Evolutionary conservation across 257 asterid genomes (phyloP).

Genomic region (Parsonsia alboflavescens): DNA sequence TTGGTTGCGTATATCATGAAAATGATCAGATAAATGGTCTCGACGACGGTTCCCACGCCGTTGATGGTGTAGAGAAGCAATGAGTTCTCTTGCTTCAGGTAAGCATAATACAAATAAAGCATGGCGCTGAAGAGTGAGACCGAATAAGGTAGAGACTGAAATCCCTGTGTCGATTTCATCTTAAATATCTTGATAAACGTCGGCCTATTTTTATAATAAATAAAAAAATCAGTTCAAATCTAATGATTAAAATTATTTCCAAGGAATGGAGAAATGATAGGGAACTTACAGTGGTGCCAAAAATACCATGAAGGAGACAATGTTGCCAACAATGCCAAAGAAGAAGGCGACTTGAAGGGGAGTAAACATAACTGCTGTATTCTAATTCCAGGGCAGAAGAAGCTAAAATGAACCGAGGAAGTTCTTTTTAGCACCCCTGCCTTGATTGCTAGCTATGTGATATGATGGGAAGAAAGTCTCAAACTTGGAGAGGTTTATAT

Average conservation of each 20-base stretch:
- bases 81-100: conserved; percentile 47
- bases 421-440: conserved; percentile 25
- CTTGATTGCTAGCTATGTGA: too few relatives aligned
- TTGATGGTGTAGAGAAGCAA: conserved; percentile 54
- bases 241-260: too few relatives aligned
- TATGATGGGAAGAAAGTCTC: too few relatives aligned
- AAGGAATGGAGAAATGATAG: too few relatives aligned
- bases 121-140: conserved; percentile 76
- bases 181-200: conserved; percentile 54
- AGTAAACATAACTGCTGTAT: conserved; percentile 24
- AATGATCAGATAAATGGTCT: conserved; percentile 37
- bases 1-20: conserved; percentile 58
- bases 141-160: conserved; percentile 67
- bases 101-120: conserved; percentile 69
- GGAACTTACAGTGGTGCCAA: conserved; percentile 61
- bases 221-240: too few relatives aligned
- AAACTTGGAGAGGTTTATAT: not conserved
- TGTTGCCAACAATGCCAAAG: conserved; percentile 80
- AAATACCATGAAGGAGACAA: conserved; percentile 78
- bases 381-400: conserved; percentile 27
- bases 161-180: conserved; percentile 73
- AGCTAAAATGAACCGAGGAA: conserved; percentile 13
- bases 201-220: conserved; percentile 32
- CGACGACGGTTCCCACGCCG: conserved; percentile 36
- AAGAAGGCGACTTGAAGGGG: conserved; percentile 29